These are phyloP conservation scores for Brettanomyces anomalus DNA, from an alignment of 805 yeast species.

Conservation along the genomic window DNA sequence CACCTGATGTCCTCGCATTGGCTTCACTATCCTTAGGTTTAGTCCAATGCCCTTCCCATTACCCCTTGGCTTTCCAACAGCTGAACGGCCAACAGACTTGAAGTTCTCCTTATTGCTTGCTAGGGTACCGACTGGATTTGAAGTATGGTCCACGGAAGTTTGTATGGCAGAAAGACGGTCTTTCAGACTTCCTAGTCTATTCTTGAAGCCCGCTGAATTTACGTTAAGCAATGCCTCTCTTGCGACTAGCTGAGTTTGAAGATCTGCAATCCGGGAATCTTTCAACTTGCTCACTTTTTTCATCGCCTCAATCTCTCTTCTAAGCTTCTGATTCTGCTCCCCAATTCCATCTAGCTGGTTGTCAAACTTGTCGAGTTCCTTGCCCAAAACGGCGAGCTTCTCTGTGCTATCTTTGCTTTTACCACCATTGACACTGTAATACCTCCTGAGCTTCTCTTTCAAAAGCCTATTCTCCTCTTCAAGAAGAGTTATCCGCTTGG, in stretches of 20 bases:
- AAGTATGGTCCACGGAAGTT: slow-evolving; percentile 6
- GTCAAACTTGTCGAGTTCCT: slow-evolving; percentile 47
- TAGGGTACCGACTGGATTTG: not conserved
- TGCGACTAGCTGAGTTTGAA: slow-evolving; percentile 41
- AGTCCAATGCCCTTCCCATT: slow-evolving; percentile 30
- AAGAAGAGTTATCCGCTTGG: slow-evolving; percentile 24
- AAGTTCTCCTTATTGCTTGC: not conserved
- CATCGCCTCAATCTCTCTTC: slow-evolving; percentile 46
- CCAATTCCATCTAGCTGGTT: slow-evolving; percentile 55
- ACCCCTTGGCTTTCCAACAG: too few species aligned
- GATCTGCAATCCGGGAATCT: slow-evolving; percentile 43
- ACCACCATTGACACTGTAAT: too few species aligned
- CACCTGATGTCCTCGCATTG: slow-evolving; percentile 20
- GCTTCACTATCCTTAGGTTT: slow-evolving; percentile 50
- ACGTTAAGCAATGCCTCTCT: slow-evolving; percentile 39
- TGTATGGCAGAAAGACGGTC: slow-evolving; percentile 18
- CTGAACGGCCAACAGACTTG: not conserved
- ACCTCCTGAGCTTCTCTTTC: slow-evolving; percentile 24
- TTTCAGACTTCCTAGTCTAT: slow-evolving; percentile 25
- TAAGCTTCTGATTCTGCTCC: slow-evolving; percentile 46
- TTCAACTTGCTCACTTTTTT: slow-evolving; percentile 51
- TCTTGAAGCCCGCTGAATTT: slow-evolving; percentile 43
- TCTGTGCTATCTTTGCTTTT: slow-evolving; percentile 20
- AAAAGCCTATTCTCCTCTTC: slow-evolving; percentile 34
- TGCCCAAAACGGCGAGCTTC: slow-evolving; percentile 45